phyloP scores from a whole-genome alignment of 805 yeast species.

The Kodamaea kakaduensis region DNA sequence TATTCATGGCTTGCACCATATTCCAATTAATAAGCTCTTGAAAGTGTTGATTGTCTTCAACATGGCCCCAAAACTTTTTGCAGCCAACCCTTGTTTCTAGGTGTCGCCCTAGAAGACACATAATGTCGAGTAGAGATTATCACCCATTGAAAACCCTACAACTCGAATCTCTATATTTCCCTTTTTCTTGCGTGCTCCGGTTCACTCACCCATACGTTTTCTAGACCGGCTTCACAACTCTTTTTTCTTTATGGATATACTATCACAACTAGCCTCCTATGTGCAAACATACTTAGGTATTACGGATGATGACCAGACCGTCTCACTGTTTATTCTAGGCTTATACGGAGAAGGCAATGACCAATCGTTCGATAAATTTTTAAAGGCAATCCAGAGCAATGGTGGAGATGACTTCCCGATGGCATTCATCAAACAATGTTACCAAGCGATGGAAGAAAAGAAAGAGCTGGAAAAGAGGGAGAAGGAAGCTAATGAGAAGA shows the following conservation, averaged over 20 bases:
- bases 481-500: conserved; percentile 9
- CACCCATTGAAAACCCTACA: no score
- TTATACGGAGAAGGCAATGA: conserved; percentile 16
- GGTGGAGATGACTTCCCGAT: conserved; percentile 41
- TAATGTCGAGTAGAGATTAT: no score
- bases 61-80: no score
- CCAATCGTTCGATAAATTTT: conserved; percentile 9
- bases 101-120: no score
- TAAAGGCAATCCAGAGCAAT: conserved; percentile 24
- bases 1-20: no score
- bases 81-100: no score
- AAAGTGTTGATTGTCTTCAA: no score
- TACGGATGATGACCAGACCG: conserved; percentile 20
- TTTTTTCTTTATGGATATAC: conserved; percentile 1
- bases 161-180: no score
- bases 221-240: no score
- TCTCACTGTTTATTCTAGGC: conserved; percentile 26
- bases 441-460: conserved; percentile 11
- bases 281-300: conserved; percentile 17
- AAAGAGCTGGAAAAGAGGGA: conserved; percentile 11
- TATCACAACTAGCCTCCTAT: conserved; percentile 1
- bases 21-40: no score
- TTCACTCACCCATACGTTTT: no score
- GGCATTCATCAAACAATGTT: conserved; percentile 24
- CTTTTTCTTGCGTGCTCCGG: no score